phyloP scores from a whole-genome alignment of 768 basidiomycete species.

The Pleurotus tuoliensis region DNA sequence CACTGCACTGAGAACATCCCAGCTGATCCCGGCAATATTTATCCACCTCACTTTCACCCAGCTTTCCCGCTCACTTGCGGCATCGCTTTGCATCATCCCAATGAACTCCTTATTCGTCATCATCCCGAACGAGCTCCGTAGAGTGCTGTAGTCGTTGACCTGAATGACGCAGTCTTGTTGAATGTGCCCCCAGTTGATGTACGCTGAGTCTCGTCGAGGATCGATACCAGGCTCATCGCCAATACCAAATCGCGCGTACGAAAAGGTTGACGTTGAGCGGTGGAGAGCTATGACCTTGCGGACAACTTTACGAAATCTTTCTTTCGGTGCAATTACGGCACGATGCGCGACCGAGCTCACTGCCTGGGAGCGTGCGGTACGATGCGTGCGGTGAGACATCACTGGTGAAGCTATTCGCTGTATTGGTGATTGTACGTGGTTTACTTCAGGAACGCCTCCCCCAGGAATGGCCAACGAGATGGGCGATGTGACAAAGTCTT shows the following conservation, averaged over 20 bases:
- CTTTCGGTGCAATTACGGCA: slow-evolving; percentile 33
- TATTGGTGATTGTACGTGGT: background rate
- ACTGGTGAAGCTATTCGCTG: slow-evolving; percentile 15
- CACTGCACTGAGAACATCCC: slow-evolving; percentile 70
- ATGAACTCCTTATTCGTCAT: slow-evolving; percentile 64
- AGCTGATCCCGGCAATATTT: slow-evolving; percentile 62
- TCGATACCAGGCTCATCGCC: slow-evolving; percentile 75
- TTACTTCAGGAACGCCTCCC: background rate
- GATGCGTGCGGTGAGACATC: slow-evolving; percentile 7
- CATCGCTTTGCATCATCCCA: slow-evolving; percentile 42
- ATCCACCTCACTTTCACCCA: slow-evolving; percentile 77
- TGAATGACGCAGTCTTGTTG: slow-evolving; percentile 62
- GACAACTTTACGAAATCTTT: slow-evolving; percentile 51
- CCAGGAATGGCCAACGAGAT: background rate
- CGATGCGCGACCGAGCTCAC: slow-evolving; percentile 10
- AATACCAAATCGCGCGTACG: slow-evolving; percentile 29
- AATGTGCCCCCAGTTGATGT: slow-evolving; percentile 53
- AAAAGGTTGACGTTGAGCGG: slow-evolving; percentile 42
- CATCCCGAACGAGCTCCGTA: slow-evolving; percentile 47
- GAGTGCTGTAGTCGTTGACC: slow-evolving; percentile 59
- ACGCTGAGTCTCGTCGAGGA: slow-evolving; percentile 56
- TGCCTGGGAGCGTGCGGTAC: slow-evolving; percentile 14
- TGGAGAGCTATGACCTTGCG: slow-evolving; percentile 63
- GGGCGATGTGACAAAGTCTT: slow-evolving; percentile 1
- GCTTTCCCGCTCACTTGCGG: slow-evolving; percentile 42